phyloP scores from a whole-genome alignment of 176 grass and related monocot genomes.

The Otatea glauca region DNA sequence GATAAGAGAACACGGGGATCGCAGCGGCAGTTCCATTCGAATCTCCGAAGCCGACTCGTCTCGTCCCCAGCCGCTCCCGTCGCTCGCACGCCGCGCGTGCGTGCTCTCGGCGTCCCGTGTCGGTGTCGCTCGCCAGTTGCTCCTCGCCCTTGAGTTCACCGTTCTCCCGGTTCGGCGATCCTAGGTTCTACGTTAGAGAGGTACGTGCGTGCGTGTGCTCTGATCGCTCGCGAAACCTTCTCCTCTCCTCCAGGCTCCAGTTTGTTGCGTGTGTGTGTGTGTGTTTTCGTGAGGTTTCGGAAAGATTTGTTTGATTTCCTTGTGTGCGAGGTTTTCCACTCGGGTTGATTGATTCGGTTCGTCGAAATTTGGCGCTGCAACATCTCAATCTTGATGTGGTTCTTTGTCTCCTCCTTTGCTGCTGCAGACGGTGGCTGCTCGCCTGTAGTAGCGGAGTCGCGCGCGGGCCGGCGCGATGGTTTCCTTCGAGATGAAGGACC shows the following conservation, averaged over 20 bases:
- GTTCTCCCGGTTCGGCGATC: conserved; percentile 3
- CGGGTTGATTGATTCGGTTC: not conserved
- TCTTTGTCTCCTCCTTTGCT: not conserved
- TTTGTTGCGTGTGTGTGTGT: too few relatives aligned
- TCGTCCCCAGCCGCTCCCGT: not conserved
- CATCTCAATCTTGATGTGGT: not conserved
- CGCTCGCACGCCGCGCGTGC: not conserved
- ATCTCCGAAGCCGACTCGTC: not conserved
- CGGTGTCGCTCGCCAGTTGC: conserved; percentile 11
- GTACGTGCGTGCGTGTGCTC: conserved; percentile 13
- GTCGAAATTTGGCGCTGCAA: not conserved
- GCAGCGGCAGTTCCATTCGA: conserved; percentile 5
- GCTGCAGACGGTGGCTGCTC: conserved; percentile 34
- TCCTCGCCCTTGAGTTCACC: conserved; percentile 27
- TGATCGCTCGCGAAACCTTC: conserved; percentile 9
- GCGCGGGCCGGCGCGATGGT: conserved; percentile 51
- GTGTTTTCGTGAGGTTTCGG: not conserved
- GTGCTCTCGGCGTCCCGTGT: not conserved
- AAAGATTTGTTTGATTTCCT: conserved; percentile 8
- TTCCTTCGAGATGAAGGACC: conserved; percentile 86
- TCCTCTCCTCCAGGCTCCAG: too few relatives aligned
- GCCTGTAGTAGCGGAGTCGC: not conserved
- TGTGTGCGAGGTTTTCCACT: not conserved
- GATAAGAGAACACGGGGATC: not conserved
- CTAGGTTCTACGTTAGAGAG: not conserved